phyloP scores from a whole-genome alignment of 139 green algal species.

The Tetraselmis striata region DNA sequence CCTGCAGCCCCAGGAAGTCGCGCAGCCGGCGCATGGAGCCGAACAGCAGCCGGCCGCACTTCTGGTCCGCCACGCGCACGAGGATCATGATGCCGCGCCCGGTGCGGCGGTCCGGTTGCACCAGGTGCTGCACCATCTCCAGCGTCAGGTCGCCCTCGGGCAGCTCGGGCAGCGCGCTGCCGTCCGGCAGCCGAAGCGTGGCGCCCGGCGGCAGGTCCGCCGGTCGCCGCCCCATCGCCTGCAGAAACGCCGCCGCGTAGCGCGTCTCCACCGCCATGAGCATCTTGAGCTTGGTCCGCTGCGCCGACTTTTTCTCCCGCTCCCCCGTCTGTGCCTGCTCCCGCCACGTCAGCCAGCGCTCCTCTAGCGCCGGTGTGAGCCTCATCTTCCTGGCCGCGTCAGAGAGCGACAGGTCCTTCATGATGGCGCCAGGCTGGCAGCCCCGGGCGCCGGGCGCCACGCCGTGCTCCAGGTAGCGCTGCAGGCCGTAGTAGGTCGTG shows the following conservation, averaged over 20 bases:
- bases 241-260: not conserved
- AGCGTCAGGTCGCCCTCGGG: not conserved
- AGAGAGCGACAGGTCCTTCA: not conserved
- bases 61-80: not conserved
- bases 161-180: not conserved
- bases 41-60: not conserved
- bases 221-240: not conserved
- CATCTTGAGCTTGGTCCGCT: not conserved
- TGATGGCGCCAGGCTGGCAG: not conserved
- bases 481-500: not conserved
- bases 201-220: not conserved
- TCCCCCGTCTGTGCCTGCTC: not conserved
- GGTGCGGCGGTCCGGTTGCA: not conserved
- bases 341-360: not conserved
- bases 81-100: not conserved
- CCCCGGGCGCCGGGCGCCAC: too few species aligned
- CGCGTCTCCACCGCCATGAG: not conserved
- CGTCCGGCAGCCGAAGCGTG: not conserved
- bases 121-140: not conserved
- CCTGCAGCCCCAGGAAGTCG: not conserved
- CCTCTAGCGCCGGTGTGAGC: not conserved
- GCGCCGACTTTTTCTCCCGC: not conserved
- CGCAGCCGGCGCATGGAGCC: not conserved
- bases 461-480: not conserved
- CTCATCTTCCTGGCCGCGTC: not conserved